Conservation (phyloP, 176 grass and related monocot species). For the Rhynchospora tenuis region DNA sequence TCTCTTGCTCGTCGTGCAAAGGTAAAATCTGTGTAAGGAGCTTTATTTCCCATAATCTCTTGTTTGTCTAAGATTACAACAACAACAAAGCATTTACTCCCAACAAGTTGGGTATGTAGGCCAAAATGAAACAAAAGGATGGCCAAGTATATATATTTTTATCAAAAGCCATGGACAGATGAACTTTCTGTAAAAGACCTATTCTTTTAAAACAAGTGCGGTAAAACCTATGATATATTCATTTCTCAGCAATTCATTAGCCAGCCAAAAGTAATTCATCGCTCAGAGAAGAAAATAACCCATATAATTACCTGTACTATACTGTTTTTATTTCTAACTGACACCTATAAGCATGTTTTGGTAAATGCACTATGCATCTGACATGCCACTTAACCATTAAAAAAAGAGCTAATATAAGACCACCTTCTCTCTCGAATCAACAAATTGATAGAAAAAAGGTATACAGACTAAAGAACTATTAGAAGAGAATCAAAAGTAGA, state of each 20-base stretch:
- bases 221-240: neutral
- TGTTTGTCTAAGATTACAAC: too few species aligned
- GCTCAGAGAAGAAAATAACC: neutral
- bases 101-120: too few species aligned
- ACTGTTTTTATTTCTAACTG: neutral
- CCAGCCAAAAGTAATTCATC: neutral
- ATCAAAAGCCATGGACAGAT: neutral
- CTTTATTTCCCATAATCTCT: neutral
- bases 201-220: too few species aligned
- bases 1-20: slow-evolving; percentile 61
- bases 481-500: neutral
- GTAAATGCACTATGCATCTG: neutral
- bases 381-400: neutral
- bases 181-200: neutral
- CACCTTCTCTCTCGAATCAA: neutral
- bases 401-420: neutral
- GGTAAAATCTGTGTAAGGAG: slow-evolving; percentile 6
- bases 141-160: neutral
- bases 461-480: neutral
- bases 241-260: neutral
- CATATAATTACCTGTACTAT: neutral
- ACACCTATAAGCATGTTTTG: neutral
- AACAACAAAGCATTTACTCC: too few species aligned
- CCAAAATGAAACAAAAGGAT: too few species aligned
- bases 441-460: neutral